These are phyloP conservation scores for Clitocybe nebularis DNA, from an alignment of 1,284 basidiomycete species.

Conservation along the genomic window DNA sequence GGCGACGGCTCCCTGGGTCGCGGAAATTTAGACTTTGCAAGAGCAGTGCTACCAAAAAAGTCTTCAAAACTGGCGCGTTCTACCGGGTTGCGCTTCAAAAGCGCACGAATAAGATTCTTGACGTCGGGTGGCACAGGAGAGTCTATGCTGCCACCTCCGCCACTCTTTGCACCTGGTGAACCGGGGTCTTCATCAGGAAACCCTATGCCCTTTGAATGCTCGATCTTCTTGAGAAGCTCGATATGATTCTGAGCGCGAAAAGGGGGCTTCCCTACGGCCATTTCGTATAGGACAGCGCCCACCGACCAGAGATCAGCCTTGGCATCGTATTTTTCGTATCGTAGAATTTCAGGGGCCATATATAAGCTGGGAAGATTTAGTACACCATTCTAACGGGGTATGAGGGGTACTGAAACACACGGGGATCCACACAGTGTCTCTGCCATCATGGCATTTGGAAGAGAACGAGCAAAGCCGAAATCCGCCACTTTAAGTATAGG, in stretches of 20 bases:
- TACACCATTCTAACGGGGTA: too few species aligned
- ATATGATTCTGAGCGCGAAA: conserved; percentile 96
- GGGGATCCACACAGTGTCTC: conserved; percentile 98
- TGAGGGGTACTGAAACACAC: too few species aligned
- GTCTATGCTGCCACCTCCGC: conserved; percentile 40
- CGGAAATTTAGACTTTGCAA: conserved; percentile 78
- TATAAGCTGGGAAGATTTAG: conserved; percentile 85
- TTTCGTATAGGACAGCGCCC: conserved; percentile 95
- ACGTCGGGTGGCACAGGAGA: conserved; percentile 76
- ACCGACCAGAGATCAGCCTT: conserved; percentile 99
- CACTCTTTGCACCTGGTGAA: conserved; percentile 27
- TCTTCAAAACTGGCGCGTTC: conserved; percentile 90
- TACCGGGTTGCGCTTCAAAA: conserved; percentile 82
- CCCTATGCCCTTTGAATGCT: conserved; percentile 79
- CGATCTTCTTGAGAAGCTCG: conserved; percentile 92
- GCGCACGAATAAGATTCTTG: conserved; percentile 80
- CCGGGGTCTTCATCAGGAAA: conserved; percentile 86
- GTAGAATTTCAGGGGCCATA: conserved; percentile 98
- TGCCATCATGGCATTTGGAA: conserved; percentile 91
- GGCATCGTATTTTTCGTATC: conserved; percentile 97
- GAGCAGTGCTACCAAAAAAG: conserved; percentile 83
- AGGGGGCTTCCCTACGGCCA: conserved; percentile 89
- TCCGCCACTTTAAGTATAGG: conserved; percentile 97
- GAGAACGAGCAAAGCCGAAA: conserved; percentile 93
- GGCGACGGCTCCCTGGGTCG: conserved; percentile 34